Conservation (phyloP, 805 yeast genomes). For the Candida awuae region DNA sequence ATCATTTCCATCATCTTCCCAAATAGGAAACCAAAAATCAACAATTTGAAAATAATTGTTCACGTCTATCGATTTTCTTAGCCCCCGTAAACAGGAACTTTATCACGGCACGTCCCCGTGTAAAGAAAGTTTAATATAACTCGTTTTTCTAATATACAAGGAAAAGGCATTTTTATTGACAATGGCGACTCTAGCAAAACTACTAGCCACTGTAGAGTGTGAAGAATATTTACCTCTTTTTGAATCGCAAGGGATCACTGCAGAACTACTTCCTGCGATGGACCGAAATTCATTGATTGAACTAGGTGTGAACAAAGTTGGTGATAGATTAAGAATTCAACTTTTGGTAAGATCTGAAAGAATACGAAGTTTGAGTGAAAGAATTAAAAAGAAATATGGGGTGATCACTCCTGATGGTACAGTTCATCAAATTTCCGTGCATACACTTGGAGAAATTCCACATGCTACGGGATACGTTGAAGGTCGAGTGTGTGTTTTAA, state of each 20-base stretch:
- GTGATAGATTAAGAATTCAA: slow-evolving; percentile 71
- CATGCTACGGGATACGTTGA: not conserved
- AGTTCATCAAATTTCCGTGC: not conserved
- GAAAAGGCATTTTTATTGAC: not conserved
- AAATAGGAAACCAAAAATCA: not conserved
- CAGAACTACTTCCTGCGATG: slow-evolving; percentile 48
- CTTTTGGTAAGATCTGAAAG: slow-evolving; percentile 42
- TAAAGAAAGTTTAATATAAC: too few species aligned
- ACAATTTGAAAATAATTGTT: too few species aligned
- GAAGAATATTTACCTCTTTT: slow-evolving; percentile 20
- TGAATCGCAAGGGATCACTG: slow-evolving; percentile 44
- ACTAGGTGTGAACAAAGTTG: slow-evolving; percentile 67
- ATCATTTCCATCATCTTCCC: not conserved
- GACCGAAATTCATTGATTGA: slow-evolving; percentile 62
- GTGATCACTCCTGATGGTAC: slow-evolving; percentile 5
- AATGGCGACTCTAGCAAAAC: not conserved
- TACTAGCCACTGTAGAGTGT: slow-evolving; percentile 21
- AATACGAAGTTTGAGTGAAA: slow-evolving; percentile 9
- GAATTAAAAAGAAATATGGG: not conserved
- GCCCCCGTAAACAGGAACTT: too few species aligned
- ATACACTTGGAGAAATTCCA: slow-evolving; percentile 38
- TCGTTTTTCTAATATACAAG: too few species aligned
- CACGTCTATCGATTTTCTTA: too few species aligned
- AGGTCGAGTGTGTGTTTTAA: not conserved
- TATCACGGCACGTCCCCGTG: too few species aligned